phyloP scores from a whole-genome alignment of 2,329 filamentous ascomycete genomes.

The Fusarium sp. region DNA sequence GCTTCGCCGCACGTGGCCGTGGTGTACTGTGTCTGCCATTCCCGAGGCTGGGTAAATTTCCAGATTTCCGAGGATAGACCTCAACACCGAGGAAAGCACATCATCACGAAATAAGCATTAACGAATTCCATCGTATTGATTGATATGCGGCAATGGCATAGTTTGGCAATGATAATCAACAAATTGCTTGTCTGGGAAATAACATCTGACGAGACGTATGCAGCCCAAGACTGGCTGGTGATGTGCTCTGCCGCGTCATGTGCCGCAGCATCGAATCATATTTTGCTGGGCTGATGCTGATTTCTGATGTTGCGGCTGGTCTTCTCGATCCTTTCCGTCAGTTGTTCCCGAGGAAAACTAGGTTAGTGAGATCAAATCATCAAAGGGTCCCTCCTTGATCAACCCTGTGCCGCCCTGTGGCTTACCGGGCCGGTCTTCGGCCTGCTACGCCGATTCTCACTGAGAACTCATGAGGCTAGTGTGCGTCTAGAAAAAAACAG shows the following conservation, averaged over 20 bases:
- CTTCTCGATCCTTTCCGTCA: slow-evolving; percentile 23
- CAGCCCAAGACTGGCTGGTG: neutral
- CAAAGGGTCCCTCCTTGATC: slow-evolving; percentile 10
- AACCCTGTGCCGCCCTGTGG: slow-evolving; percentile 10
- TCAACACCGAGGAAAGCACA: neutral
- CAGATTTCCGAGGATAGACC: neutral
- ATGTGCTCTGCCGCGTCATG: slow-evolving; percentile 24
- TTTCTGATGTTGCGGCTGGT: slow-evolving; percentile 3
- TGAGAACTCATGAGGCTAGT: slow-evolving; percentile 18
- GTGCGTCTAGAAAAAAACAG: slow-evolving; percentile 16
- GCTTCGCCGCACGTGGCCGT: neutral
- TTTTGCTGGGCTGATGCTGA: slow-evolving; percentile 22
- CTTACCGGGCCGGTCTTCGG: slow-evolving; percentile 34
- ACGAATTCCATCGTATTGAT: neutral
- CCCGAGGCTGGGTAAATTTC: neutral
- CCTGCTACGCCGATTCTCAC: slow-evolving; percentile 13
- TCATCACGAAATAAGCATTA: slow-evolving; percentile 4
- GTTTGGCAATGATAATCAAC: neutral
- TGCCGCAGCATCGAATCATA: slow-evolving; percentile 28
- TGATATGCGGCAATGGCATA: neutral
- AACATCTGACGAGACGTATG: slow-evolving; percentile 3
- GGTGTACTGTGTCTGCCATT: neutral
- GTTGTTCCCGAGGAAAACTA: slow-evolving; percentile 9
- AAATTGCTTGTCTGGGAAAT: neutral
- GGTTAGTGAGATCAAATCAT: slow-evolving; percentile 17